phyloP scores from a whole-genome alignment of 1,284 basidiomycete species.

The Cutaneotrichosporon dermatis region DNA sequence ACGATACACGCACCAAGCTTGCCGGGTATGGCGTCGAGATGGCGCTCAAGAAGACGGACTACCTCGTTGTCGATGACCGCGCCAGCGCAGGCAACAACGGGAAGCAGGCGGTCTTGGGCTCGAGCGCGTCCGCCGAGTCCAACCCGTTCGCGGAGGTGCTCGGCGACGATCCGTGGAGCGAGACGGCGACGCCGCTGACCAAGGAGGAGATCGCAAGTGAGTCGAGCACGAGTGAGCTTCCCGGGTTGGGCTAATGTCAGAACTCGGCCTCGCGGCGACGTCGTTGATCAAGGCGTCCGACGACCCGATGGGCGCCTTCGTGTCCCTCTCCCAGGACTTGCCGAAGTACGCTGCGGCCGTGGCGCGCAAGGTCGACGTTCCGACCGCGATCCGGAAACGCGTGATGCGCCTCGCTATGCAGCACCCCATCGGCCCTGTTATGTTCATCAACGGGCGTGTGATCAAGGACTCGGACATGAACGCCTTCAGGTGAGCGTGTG shows the following conservation, averaged over 20 bases:
- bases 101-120: neutral
- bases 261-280: constrained; percentile 67
- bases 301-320: constrained; percentile 61
- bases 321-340: constrained; percentile 76
- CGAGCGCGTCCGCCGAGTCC: neutral
- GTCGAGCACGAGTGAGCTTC: constrained; percentile 18
- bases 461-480: constrained; percentile 64
- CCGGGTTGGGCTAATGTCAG: constrained; percentile 41
- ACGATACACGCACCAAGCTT: constrained; percentile 51
- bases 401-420: constrained; percentile 53
- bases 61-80: constrained; percentile 86
- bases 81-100: constrained; percentile 2
- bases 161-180: constrained; percentile 48
- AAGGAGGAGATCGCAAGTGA: constrained; percentile 59
- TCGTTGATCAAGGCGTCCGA: constrained; percentile 64
- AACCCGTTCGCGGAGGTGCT: constrained; percentile 27
- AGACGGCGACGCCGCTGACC: constrained; percentile 59
- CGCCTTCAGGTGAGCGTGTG: constrained; percentile 57
- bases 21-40: constrained; percentile 87
- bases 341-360: constrained; percentile 73
- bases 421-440: constrained; percentile 29
- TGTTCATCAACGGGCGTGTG: constrained; percentile 74
- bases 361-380: constrained; percentile 58
- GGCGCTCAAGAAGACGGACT: constrained; percentile 95
- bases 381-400: constrained; percentile 55